These are phyloP conservation scores for Salvia miltiorrhiza DNA, from an alignment of 257 asterid genomes.

Conservation along the genomic window DNA sequence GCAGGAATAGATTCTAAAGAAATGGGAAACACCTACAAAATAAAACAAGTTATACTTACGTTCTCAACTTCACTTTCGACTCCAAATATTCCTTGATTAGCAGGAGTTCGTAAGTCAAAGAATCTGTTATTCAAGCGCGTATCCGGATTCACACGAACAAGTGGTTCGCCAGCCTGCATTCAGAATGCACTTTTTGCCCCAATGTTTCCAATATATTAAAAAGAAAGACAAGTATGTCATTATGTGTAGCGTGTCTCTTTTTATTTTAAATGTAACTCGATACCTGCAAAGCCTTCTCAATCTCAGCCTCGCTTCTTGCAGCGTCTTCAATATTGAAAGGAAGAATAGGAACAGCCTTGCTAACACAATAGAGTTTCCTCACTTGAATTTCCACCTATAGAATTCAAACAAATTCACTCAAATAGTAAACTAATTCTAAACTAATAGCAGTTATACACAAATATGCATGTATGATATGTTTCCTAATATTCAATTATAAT, in stretches of 20 bases:
- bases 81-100: conserved; percentile 84
- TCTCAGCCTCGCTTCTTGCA: conserved; percentile 75
- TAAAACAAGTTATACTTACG: conserved; percentile 38
- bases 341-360: conserved; percentile 51
- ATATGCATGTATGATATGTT: too few relatives aligned
- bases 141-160: conserved; percentile 90
- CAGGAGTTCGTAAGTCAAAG: conserved; percentile 82
- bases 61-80: conserved; percentile 68
- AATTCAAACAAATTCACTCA: background rate
- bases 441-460: too few relatives aligned
- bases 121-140: conserved; percentile 79
- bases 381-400: conserved; percentile 80
- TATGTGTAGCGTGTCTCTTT: too few relatives aligned
- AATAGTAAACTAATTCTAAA: background rate
- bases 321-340: conserved; percentile 83
- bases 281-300: too few relatives aligned
- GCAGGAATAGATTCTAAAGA: too few relatives aligned
- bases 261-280: too few relatives aligned
- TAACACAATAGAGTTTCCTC: conserved; percentile 55
- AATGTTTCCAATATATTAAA: background rate
- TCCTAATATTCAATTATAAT: too few relatives aligned
- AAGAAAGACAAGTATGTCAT: background rate
- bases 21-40: background rate
- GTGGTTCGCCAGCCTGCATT: conserved; percentile 73
- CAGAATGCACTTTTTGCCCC: background rate